Evolutionary conservation across 139 green algal species (phyloP), one percentile per base, ranked within the genome.

Genomic region (Chlamydomonas applanata): DNA sequence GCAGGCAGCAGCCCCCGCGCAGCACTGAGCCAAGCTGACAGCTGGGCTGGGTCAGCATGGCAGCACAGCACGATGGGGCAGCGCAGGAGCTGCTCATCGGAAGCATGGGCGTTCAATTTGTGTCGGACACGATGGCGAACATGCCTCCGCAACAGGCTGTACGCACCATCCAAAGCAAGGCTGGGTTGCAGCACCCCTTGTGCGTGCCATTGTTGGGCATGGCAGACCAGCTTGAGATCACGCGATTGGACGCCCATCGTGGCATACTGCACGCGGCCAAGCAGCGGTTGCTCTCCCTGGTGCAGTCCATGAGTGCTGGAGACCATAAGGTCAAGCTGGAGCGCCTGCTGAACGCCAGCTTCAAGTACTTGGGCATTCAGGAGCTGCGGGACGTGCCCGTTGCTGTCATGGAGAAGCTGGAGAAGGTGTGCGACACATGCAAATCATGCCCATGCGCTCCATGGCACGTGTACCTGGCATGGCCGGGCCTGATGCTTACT

Each of bases 161-260:
- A 17, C 53, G 24, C 53, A 78, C 84, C 16, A 88, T 93, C 57
- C 82, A 91, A 61, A 17, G 44, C 0, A 67, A 73, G 4, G 82
- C 74, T 33, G 78, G 71, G 9, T 56, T 95, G 67, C 62, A 74
- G 27, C 79, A 91, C 59, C 75, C 77, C 4, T 68, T 90, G 49
- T 92, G 88, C 68, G 36, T 25, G 20, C 91, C 91, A 1, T 76
- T 97, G 62, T 79, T 97, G 24, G 80, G 83, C 0, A 87, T 97
- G 68, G 79, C 94, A 4, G 89, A 96, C 77, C 82, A 92, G 35
- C 76, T 95, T 17, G 85, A 83, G 4, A n/a, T 88, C 4, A 72
- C 69, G 14, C 79, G 84, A 63, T 76, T 71, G 19, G 85, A 95
- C 32, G 76, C 84, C 5, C 88, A 94, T 72, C 33, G 79, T 24